These are phyloP conservation scores for Alisma plantagoaquatica DNA, from an alignment of 106 monocot species.

Conservation along the genomic window DNA sequence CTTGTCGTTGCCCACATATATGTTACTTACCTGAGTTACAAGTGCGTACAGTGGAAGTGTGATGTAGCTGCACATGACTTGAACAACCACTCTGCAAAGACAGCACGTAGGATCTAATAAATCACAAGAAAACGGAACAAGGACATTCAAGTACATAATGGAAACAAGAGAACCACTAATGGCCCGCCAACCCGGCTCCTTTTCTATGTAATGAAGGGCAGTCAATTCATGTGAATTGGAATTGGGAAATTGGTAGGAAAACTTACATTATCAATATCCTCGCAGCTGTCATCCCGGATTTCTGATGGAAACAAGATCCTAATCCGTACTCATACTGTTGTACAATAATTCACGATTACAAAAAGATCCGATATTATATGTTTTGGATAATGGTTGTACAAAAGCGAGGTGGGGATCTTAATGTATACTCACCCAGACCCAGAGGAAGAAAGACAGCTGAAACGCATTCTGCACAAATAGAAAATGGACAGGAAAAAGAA, in stretches of 20 bases:
- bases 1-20: not conserved
- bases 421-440: not conserved
- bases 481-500: not conserved
- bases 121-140: not conserved
- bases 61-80: slow-evolving; percentile 57
- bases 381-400: too few species aligned
- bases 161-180: too few species aligned
- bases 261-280: not conserved
- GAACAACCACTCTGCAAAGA: slow-evolving; percentile 28
- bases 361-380: not conserved
- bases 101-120: not conserved
- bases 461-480: not conserved
- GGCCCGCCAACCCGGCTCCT: too few species aligned
- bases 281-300: not conserved
- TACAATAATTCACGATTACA: not conserved
- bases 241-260: not conserved
- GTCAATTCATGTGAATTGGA: too few species aligned
- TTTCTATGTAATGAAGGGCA: too few species aligned
- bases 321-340: not conserved
- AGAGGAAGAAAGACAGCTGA: not conserved
- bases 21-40: slow-evolving; percentile 40
- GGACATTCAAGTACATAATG: not conserved
- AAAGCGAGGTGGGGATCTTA: too few species aligned
- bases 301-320: not conserved
- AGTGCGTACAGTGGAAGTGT: slow-evolving; percentile 76